Evolutionary conservation across 148 eudicot genomes (phyloP).

Genomic region (Bassia scoparia): DNA sequence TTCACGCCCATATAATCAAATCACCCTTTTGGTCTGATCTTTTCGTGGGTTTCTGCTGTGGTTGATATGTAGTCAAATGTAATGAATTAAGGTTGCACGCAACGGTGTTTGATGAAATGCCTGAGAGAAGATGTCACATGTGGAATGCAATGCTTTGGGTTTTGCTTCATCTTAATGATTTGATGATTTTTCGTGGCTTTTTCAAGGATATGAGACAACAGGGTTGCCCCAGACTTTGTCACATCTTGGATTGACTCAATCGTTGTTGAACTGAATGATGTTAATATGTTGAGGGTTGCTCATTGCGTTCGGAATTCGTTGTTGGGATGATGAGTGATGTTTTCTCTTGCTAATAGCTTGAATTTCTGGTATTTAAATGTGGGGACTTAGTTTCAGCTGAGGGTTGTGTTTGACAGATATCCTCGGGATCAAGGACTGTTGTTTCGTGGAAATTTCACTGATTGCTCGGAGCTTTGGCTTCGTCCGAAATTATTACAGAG

Average conservation of each 20-base stretch:
- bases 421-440: constrained; percentile 28
- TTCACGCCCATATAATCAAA: constrained; percentile 53
- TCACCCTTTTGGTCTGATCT: constrained; percentile 37
- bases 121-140: constrained; percentile 48
- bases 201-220: constrained; percentile 48
- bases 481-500: constrained; percentile 21
- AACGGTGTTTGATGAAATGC: constrained; percentile 50
- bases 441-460: constrained; percentile 63
- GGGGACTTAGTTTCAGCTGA: constrained; percentile 44
- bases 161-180: constrained; percentile 39
- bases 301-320: constrained; percentile 46
- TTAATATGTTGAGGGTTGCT: constrained; percentile 30
- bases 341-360: constrained; percentile 50
- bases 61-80: constrained; percentile 62
- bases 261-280: constrained; percentile 29
- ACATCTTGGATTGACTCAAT: constrained; percentile 49
- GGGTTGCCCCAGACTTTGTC: constrained; percentile 42
- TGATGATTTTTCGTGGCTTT: constrained; percentile 33
- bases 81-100: constrained; percentile 30
- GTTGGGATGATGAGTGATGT: constrained; percentile 46
- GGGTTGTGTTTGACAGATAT: constrained; percentile 42
- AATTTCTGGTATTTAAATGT: constrained; percentile 57
- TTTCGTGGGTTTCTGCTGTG: constrained; percentile 50
- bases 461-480: constrained; percentile 48
- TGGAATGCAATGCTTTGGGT: constrained; percentile 68